Evolutionary conservation across 164 flowering plant species (phyloP).

Genomic region (Liriodendron chinense): DNA sequence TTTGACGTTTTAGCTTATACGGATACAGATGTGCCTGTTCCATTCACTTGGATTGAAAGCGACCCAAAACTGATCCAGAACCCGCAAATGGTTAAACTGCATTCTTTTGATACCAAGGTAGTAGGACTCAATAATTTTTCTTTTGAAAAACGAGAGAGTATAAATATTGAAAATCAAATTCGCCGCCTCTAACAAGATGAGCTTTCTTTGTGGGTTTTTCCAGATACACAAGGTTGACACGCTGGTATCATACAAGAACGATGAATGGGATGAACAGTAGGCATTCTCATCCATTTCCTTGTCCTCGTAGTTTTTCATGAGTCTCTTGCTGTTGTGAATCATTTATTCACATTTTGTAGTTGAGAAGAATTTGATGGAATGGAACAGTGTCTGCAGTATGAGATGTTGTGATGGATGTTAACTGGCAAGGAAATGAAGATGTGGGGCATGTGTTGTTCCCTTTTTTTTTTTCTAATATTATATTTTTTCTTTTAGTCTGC

Average conservation of each 20-base stretch:
- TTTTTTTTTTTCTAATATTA: too few relatives aligned
- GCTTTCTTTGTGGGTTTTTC: slow-evolving; percentile 18
- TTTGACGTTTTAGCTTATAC: slow-evolving; percentile 97
- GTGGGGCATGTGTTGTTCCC: too few relatives aligned
- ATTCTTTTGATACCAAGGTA: slow-evolving; percentile 95
- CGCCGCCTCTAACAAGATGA: background rate
- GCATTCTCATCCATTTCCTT: background rate
- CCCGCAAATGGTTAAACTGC: slow-evolving; percentile 97
- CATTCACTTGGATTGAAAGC: slow-evolving; percentile 95
- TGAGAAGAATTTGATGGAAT: background rate
- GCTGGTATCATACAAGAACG: slow-evolving; percentile 89
- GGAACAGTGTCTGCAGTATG: background rate
- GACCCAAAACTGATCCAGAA: slow-evolving; percentile 89
- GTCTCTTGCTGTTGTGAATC: slow-evolving; percentile 4
- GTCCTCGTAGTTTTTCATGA: background rate
- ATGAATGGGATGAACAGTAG: slow-evolving; percentile 75
- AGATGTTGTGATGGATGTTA: too few relatives aligned
- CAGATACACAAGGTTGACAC: slow-evolving; percentile 99
- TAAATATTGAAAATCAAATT: background rate
- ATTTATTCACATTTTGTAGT: slow-evolving; percentile 8
- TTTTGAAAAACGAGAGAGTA: background rate
- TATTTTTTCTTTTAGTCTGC: too few relatives aligned
- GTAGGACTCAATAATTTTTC: slow-evolving; percentile 3
- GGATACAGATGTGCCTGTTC: slow-evolving; percentile 78
- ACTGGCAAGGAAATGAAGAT: too few relatives aligned